phyloP scores from a whole-genome alignment of 2,329 filamentous ascomycete genomes.

The Sporothrix variecibatus region DNA sequence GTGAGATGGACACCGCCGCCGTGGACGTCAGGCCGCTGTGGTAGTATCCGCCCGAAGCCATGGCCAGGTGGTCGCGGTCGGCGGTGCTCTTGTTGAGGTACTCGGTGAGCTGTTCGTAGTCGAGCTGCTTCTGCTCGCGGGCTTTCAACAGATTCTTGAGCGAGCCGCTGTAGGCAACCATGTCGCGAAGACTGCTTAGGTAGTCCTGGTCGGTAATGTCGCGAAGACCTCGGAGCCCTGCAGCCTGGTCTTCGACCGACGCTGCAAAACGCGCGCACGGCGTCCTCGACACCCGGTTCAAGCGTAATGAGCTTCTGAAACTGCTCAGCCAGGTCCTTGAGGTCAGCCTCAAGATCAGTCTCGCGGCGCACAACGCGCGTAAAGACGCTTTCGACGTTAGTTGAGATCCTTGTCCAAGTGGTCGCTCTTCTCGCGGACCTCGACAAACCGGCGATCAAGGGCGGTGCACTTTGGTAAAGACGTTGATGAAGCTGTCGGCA shows the following conservation, averaged over 20 bases:
- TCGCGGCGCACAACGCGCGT: constrained; percentile 86
- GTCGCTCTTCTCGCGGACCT: constrained; percentile 87
- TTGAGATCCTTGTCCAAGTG: constrained; percentile 92
- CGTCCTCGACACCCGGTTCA: constrained; percentile 81
- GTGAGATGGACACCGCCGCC: constrained; percentile 2
- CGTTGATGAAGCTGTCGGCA: constrained; percentile 94
- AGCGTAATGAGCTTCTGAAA: constrained; percentile 91
- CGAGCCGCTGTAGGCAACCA: constrained; percentile 90
- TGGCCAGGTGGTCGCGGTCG: constrained; percentile 76
- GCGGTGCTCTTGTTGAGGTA: constrained; percentile 89
- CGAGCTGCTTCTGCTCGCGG: constrained; percentile 95
- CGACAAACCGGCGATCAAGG: constrained; percentile 91
- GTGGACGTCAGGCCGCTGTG: constrained; percentile 33
- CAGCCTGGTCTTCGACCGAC: constrained; percentile 79
- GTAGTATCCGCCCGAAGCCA: constrained; percentile 53
- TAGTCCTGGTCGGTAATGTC: constrained; percentile 96
- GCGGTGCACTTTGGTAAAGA: constrained; percentile 94
- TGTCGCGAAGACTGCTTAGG: constrained; percentile 86
- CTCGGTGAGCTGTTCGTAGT: constrained; percentile 93
- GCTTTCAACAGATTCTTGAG: constrained; percentile 87
- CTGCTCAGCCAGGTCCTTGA: constrained; percentile 86
- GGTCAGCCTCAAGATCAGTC: constrained; percentile 82
- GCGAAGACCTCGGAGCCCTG: constrained; percentile 76
- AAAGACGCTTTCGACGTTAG: constrained; percentile 96
- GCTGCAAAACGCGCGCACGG: constrained; percentile 87